Evolutionary conservation across 169 alveolate genomes (phyloP).

Genomic region (Eimeria acervulina): DNA sequence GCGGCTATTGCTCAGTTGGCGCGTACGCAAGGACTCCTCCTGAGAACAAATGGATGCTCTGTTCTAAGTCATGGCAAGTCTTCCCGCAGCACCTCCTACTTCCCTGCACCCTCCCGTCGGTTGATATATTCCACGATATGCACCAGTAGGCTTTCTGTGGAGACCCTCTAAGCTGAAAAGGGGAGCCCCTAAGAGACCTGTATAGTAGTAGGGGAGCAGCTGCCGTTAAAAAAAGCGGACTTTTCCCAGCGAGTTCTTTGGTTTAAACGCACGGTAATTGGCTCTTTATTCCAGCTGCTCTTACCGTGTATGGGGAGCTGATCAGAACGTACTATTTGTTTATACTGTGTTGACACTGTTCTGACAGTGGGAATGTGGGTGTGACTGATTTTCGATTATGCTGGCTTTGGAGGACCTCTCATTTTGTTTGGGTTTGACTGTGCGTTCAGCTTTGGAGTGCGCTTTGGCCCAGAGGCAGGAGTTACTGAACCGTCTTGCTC

Average conservation of each 20-base stretch:
- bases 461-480: slow-evolving; percentile 42
- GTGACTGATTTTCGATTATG: neutral
- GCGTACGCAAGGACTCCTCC: slow-evolving; percentile 26
- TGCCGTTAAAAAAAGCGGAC: neutral
- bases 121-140: neutral
- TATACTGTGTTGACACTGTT: too few relatives aligned
- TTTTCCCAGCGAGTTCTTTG: too few relatives aligned
- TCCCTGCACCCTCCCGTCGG: neutral
- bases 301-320: too few relatives aligned
- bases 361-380: too few relatives aligned
- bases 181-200: neutral
- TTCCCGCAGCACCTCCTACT: neutral
- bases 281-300: too few relatives aligned
- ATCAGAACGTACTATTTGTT: too few relatives aligned
- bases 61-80: slow-evolving; percentile 25
- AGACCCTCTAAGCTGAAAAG: neutral
- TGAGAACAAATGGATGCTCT: slow-evolving; percentile 56
- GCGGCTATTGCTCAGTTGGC: slow-evolving; percentile 68
- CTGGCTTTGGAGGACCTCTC: neutral
- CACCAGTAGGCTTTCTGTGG: neutral
- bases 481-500: neutral
- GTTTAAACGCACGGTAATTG: neutral
- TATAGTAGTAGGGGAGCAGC: neutral
- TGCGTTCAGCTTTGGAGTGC: slow-evolving; percentile 39
- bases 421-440: neutral